Conservation (phyloP, 202 grass and related monocot genomes). For the Schoenoplectus triqueter region DNA sequence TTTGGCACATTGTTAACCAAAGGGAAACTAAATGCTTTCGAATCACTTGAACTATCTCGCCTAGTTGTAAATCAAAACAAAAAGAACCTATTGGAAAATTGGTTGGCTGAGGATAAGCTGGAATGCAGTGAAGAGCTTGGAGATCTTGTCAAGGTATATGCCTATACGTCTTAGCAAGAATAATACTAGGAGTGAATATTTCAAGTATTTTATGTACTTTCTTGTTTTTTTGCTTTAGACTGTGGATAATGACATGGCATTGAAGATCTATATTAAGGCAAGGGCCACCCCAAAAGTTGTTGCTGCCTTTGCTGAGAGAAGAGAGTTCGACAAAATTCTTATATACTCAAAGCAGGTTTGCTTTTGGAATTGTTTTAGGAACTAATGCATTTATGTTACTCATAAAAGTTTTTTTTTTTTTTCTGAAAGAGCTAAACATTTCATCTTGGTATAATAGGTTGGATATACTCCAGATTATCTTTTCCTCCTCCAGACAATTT, state of each 20-base stretch:
- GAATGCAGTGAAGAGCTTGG: slow-evolving; percentile 96
- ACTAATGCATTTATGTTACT: slow-evolving; percentile 26
- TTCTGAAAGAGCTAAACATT: slow-evolving; percentile 15
- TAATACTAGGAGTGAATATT: neutral
- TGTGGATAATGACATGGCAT: slow-evolving; percentile 90
- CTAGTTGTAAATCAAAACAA: slow-evolving; percentile 97
- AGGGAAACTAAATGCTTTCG: slow-evolving; percentile 84
- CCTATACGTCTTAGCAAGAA: neutral
- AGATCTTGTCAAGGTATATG: slow-evolving; percentile 89
- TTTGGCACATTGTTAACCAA: slow-evolving; percentile 84
- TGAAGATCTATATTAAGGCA: slow-evolving; percentile 98
- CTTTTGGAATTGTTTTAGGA: slow-evolving; percentile 24
- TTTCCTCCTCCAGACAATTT: slow-evolving; percentile 92
- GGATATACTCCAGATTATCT: slow-evolving; percentile 94
- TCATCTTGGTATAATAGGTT: slow-evolving; percentile 56
- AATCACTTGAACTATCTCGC: slow-evolving; percentile 88
- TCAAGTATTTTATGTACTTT: slow-evolving; percentile 3
- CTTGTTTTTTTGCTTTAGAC: slow-evolving; percentile 52
- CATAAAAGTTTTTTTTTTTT: neutral
- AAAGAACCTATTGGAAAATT: slow-evolving; percentile 93
- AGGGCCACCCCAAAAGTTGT: slow-evolving; percentile 98
- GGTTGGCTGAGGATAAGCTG: slow-evolving; percentile 92
- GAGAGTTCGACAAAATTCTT: slow-evolving; percentile 96
- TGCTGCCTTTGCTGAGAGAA: slow-evolving; percentile 97
- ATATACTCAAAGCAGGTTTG: slow-evolving; percentile 95